Conservation (phyloP, 208 protist species). For the Wallacemonas sp. region DNA sequence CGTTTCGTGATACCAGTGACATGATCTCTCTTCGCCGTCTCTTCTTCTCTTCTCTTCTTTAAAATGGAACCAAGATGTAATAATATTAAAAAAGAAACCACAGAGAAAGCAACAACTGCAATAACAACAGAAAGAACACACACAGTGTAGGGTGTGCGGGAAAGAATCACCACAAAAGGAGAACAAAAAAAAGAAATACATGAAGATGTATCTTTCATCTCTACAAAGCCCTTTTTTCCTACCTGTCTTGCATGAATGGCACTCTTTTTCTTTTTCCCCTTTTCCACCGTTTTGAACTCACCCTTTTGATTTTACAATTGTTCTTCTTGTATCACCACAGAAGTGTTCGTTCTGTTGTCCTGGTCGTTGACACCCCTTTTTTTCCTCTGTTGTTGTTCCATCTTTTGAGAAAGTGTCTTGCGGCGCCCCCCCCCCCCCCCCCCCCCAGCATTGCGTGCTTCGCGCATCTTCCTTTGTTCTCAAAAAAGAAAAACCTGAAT, state of each 20-base stretch:
- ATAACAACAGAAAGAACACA: too few relatives aligned
- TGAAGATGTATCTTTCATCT: not conserved
- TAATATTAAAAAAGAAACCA: not conserved
- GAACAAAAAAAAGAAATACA: not conserved
- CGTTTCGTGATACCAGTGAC: too few relatives aligned
- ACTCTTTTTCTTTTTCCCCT: not conserved
- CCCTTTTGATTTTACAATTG: not conserved
- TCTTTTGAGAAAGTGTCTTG: too few relatives aligned
- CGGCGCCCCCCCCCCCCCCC: too few relatives aligned
- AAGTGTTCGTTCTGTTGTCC: not conserved
- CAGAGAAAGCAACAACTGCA: not conserved
- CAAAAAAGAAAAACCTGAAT: too few relatives aligned
- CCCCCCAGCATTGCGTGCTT: too few relatives aligned
- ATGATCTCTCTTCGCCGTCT: not conserved
- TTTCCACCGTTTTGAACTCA: not conserved
- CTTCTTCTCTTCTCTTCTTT: slow-evolving; percentile 15
- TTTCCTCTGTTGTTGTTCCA: slow-evolving; percentile 22
- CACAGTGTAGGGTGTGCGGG: too few relatives aligned
- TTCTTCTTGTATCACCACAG: not conserved
- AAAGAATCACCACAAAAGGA: too few relatives aligned
- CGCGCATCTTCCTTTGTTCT: too few relatives aligned
- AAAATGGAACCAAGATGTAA: not conserved
- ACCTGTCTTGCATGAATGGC: too few relatives aligned
- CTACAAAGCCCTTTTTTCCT: too few relatives aligned
- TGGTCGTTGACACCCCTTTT: slow-evolving; percentile 2